Evolutionary conservation across 257 asterid species (phyloP).

Genomic region (Ligustrum vulgare): DNA sequence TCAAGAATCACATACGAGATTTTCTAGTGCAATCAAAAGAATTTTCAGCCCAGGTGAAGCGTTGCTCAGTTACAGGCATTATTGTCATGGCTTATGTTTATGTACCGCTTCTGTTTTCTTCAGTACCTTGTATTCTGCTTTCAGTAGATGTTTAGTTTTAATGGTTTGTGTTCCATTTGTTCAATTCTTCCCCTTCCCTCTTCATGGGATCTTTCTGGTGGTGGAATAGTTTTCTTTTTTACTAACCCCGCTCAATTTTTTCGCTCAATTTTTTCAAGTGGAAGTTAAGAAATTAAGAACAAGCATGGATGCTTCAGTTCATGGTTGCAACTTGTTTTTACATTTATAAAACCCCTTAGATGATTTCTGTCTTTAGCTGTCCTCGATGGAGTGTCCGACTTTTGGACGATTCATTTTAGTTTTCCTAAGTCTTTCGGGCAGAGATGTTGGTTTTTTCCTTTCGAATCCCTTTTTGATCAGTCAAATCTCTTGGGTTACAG

Average conservation of each 20-base stretch:
- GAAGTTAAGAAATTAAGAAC: neutral
- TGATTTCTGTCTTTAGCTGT: neutral
- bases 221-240: too few relatives aligned
- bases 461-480: neutral
- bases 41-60: slow-evolving; percentile 89
- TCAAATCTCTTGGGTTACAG: neutral
- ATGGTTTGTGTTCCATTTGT: neutral
- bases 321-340: neutral
- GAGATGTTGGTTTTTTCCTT: neutral
- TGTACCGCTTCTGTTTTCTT: neutral
- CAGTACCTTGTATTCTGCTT: neutral
- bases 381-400: neutral
- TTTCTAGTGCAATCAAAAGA: slow-evolving; percentile 96
- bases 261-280: neutral
- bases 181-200: neutral
- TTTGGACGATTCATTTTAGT: neutral
- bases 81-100: neutral
- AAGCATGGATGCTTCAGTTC: neutral
- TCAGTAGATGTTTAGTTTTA: neutral
- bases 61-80: slow-evolving; percentile 1
- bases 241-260: too few relatives aligned
- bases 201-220: too few relatives aligned
- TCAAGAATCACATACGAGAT: slow-evolving; percentile 89
- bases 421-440: neutral
- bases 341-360: neutral